Percentiles rank a stretch among this genome's conserved stretches.
phyloP scores from a whole-genome alignment of 148 eudicot species.

The Arctostaphylos glauca region DNA sequence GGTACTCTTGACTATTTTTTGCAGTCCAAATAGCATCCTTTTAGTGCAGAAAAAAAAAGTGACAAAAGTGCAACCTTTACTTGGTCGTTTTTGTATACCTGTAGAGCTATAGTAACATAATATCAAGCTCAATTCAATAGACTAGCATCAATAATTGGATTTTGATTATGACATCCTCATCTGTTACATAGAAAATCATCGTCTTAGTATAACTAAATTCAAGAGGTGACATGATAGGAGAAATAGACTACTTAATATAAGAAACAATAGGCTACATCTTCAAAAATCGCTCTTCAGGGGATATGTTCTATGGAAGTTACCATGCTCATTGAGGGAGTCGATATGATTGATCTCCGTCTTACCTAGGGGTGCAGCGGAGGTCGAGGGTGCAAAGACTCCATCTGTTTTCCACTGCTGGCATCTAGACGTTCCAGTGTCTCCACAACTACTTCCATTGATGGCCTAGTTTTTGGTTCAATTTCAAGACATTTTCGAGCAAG shows the following conservation, averaged over 20 bases:
- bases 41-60: too few species aligned
- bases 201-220: too few species aligned
- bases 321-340: conserved; percentile 24
- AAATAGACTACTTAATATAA: neutral
- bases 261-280: neutral
- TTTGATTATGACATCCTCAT: neutral
- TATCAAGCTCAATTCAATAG: neutral
- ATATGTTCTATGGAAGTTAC: neutral
- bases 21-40: too few species aligned
- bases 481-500: conserved; percentile 65
- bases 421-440: conserved; percentile 43
- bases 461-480: conserved; percentile 52
- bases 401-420: conserved; percentile 34
- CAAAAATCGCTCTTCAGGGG: neutral
- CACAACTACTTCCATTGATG: conserved; percentile 79
- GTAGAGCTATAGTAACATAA: neutral
- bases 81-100: neutral
- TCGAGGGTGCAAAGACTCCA: neutral
- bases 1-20: too few species aligned
- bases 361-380: conserved; percentile 9
- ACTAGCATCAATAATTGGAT: neutral
- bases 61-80: neutral
- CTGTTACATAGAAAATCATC: too few species aligned
- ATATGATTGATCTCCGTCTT: conserved; percentile 25
- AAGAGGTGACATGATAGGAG: neutral